Percentiles rank a stretch among this genome's conserved stretches.
Conservation (phyloP, 768 basidiomycete species). For the Imleria badia region DNA sequence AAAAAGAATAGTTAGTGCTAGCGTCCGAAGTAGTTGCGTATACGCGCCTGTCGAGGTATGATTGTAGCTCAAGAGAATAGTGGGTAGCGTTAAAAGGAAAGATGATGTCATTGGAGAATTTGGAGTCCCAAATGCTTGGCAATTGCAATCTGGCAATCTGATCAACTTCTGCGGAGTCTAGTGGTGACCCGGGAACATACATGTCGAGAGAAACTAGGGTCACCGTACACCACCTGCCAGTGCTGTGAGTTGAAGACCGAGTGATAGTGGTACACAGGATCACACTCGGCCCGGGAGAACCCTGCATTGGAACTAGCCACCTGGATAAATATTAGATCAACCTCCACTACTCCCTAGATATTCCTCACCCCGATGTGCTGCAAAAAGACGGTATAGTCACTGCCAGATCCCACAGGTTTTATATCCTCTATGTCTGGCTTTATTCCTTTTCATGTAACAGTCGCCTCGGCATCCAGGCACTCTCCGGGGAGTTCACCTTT, state of each 20-base stretch:
- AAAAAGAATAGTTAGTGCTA: not conserved
- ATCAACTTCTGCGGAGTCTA: not conserved
- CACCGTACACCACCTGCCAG: constrained; percentile 76
- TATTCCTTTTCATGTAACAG: constrained; percentile 25
- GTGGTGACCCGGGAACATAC: constrained; percentile 36
- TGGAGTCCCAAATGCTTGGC: constrained; percentile 67
- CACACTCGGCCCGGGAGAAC: constrained; percentile 39
- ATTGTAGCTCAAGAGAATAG: constrained; percentile 63
- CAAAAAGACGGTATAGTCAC: constrained; percentile 91
- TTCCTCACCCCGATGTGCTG: constrained; percentile 66
- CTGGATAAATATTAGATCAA: constrained; percentile 18
- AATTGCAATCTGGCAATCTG: constrained; percentile 50
- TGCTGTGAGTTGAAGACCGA: constrained; percentile 70
- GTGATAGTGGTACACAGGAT: constrained; percentile 74
- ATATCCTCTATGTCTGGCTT: constrained; percentile 40
- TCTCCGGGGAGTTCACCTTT: constrained; percentile 40
- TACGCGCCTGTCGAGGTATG: constrained; percentile 59
- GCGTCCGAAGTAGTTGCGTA: constrained; percentile 26
- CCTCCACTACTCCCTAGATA: not conserved
- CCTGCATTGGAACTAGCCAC: constrained; percentile 35
- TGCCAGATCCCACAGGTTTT: constrained; percentile 72
- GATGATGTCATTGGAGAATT: constrained; percentile 62
- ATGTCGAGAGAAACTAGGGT: constrained; percentile 74
- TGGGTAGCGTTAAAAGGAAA: constrained; percentile 80
- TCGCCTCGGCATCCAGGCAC: constrained; percentile 30